phyloP scores from a whole-genome alignment of 768 basidiomycete species.

The Phaffia australis region DNA sequence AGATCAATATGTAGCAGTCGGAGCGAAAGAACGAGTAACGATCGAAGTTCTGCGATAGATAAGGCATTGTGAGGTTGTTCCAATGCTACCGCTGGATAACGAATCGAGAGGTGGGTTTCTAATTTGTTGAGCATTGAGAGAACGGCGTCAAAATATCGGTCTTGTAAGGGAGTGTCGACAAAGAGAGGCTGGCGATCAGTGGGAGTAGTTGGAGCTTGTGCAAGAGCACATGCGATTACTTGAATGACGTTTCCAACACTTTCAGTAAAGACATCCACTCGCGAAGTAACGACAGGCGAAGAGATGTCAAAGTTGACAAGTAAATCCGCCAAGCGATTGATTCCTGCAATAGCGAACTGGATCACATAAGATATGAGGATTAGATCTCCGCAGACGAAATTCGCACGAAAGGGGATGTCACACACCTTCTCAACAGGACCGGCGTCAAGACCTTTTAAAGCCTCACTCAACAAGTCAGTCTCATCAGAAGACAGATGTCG shows the following conservation, averaged over 20 bases:
- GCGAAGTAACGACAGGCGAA: not conserved
- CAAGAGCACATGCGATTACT: not conserved
- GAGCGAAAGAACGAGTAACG: constrained; percentile 12
- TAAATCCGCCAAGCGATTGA: constrained; percentile 7
- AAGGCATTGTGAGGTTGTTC: not conserved
- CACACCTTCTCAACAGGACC: constrained; percentile 16
- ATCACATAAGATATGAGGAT: not conserved
- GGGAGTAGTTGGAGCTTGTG: not conserved
- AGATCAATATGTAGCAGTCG: constrained; percentile 13
- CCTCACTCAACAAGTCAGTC: constrained; percentile 23
- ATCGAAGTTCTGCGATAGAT: not conserved
- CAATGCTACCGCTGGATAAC: not conserved
- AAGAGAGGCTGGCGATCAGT: constrained; percentile 3
- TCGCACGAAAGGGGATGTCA: not conserved
- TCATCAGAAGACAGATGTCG: constrained; percentile 20
- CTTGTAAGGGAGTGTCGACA: not conserved
- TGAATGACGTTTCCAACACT: constrained; percentile 17
- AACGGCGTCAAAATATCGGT: not conserved
- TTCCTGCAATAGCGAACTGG: constrained; percentile 15
- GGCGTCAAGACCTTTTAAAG: constrained; percentile 16
- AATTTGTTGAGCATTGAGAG: constrained; percentile 3
- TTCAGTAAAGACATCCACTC: constrained; percentile 7
- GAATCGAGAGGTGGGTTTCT: constrained; percentile 7
- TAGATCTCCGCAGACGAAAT: not conserved
- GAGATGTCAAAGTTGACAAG: not conserved